phyloP scores from a whole-genome alignment of 768 basidiomycete species.

The Piloderma croceum region DNA sequence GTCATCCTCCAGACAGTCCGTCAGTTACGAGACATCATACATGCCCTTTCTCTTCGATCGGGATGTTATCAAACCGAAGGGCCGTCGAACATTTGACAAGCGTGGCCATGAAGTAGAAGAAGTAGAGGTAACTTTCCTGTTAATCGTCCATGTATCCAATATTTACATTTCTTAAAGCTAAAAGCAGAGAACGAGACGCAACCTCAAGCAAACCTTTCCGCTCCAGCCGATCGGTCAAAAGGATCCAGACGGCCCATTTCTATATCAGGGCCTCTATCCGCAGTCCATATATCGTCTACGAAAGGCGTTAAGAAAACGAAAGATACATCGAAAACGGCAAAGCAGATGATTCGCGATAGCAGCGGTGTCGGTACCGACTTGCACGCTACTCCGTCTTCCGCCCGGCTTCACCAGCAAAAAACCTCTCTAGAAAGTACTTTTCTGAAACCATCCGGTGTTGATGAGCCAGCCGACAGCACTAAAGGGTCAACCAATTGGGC shows the following conservation, averaged over 20 bases:
- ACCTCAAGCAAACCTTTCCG: not conserved
- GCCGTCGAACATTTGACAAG: slow-evolving; percentile 49
- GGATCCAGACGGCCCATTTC: not conserved
- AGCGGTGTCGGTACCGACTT: slow-evolving; percentile 47
- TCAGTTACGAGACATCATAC: slow-evolving; percentile 58
- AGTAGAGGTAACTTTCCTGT: slow-evolving; percentile 1
- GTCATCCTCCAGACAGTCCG: slow-evolving; percentile 16
- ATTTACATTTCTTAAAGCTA: not conserved
- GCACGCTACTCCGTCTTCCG: slow-evolving; percentile 21
- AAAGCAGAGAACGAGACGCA: slow-evolving; percentile 3
- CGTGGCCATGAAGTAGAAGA: slow-evolving; percentile 40
- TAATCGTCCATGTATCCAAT: slow-evolving; percentile 11
- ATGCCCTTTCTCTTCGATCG: slow-evolving; percentile 54
- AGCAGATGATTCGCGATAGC: slow-evolving; percentile 41
- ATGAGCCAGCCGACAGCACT: slow-evolving; percentile 35
- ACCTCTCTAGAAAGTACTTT: slow-evolving; percentile 24
- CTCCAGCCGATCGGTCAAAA: not conserved
- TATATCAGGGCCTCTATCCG: slow-evolving; percentile 20
- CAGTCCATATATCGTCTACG: no score
- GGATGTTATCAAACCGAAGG: slow-evolving; percentile 28
- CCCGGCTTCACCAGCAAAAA: no score
- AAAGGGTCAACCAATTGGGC: not conserved
- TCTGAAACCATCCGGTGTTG: slow-evolving; percentile 54
- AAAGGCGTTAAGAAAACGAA: slow-evolving; percentile 21
- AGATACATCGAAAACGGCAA: slow-evolving; percentile 34